Conservation (phyloP, 257 asterid genomes). For the Knoxia roxburghii region DNA sequence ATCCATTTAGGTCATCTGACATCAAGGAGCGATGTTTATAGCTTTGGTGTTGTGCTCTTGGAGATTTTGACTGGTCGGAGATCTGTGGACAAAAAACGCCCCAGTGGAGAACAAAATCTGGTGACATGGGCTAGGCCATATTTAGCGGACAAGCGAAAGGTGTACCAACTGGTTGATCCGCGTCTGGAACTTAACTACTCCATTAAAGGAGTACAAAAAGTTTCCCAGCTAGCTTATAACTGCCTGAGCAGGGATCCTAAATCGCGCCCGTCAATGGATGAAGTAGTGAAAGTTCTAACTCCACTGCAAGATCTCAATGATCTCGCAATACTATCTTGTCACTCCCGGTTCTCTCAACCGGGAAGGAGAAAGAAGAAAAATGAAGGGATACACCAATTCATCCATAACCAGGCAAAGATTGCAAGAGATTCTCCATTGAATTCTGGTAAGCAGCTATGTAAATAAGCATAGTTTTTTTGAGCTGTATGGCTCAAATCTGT, state of each 20-base stretch:
- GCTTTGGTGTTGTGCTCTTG: slow-evolving; percentile 87
- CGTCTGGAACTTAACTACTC: slow-evolving; percentile 83
- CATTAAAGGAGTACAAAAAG: slow-evolving; percentile 70
- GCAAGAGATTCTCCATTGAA: slow-evolving; percentile 40
- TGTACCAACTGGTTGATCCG: slow-evolving; percentile 81
- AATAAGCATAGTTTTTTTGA: slow-evolving; percentile 16
- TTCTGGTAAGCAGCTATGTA: slow-evolving; percentile 46
- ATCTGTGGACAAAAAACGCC: slow-evolving; percentile 89
- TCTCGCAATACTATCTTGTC: slow-evolving; percentile 62
- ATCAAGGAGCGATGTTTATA: slow-evolving; percentile 85
- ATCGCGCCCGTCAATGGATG: slow-evolving; percentile 87
- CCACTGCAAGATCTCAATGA: slow-evolving; percentile 74
- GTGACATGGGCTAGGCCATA: slow-evolving; percentile 90
- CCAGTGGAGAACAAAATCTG: slow-evolving; percentile 86
- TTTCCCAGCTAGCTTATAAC: slow-evolving; percentile 56
- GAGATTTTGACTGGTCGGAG: slow-evolving; percentile 85
- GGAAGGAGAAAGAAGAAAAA: slow-evolving; percentile 58
- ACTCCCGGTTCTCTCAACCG: slow-evolving; percentile 48
- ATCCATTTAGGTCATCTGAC: slow-evolving; percentile 65
- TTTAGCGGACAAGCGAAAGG: slow-evolving; percentile 75
- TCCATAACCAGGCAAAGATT: slow-evolving; percentile 39
- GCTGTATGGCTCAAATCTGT: slow-evolving; percentile 1
- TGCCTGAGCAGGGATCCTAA: slow-evolving; percentile 80
- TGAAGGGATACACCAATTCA: slow-evolving; percentile 43
- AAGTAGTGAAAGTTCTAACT: slow-evolving; percentile 61